phyloP scores from a whole-genome alignment of 352 stramenopile species.

The Aphanomyces astaci region DNA sequence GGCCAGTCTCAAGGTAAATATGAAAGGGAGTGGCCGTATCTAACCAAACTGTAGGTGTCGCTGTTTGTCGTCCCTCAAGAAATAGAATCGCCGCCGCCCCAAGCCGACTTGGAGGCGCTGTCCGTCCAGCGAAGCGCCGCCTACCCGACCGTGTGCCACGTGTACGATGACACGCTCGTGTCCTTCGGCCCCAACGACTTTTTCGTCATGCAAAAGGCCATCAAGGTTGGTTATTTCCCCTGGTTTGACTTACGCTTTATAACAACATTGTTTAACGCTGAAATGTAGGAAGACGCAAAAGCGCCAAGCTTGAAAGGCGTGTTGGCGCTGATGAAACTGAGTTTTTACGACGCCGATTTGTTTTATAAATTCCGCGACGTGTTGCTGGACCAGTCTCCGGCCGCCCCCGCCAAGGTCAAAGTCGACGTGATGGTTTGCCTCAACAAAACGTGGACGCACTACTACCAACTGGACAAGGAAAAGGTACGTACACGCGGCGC shows the following conservation, averaged over 20 bases:
- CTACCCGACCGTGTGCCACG: constrained; percentile 60
- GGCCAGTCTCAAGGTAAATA: constrained; percentile 83
- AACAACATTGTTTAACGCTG: too few relatives aligned
- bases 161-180: constrained; percentile 84
- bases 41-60: constrained; percentile 55
- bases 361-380: constrained; percentile 94
- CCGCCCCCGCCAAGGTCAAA: constrained; percentile 50
- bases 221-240: constrained; percentile 32
- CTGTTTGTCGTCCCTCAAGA: constrained; percentile 64
- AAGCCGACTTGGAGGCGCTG: constrained; percentile 42
- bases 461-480: constrained; percentile 89
- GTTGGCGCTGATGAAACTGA: constrained; percentile 87
- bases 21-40: too few relatives aligned
- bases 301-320: constrained; percentile 78
- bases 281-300: constrained; percentile 77
- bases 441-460: constrained; percentile 84
- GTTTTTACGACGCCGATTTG: constrained; percentile 89
- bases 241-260: too few relatives aligned
- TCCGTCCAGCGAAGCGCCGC: constrained; percentile 45
- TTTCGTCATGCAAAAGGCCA: constrained; percentile 88
- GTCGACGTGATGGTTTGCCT: constrained; percentile 83
- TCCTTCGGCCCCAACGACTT: constrained; percentile 92
- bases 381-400: constrained; percentile 80
- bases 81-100: neutral
- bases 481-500: constrained; percentile 42